These are phyloP conservation scores for Sordariomycetes sp. DNA, from an alignment of 2,329 filamentous ascomycete species.

Conservation along the genomic window DNA sequence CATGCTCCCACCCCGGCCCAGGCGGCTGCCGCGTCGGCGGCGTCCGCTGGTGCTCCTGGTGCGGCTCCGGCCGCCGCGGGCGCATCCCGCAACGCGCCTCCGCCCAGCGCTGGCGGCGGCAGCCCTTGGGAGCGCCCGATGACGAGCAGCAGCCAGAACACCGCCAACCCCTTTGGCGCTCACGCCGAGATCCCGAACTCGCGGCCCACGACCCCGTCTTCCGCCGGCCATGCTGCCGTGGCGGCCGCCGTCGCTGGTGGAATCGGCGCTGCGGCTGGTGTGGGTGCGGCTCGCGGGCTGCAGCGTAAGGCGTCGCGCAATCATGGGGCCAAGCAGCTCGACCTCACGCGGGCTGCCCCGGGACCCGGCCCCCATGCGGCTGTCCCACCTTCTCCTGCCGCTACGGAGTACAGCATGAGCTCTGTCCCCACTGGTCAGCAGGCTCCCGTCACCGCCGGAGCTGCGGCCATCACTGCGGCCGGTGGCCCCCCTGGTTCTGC, in stretches of 20 bases:
- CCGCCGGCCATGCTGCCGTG: slow-evolving; percentile 12
- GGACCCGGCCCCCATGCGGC: slow-evolving; percentile 13
- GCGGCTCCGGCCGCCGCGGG: slow-evolving; percentile 14
- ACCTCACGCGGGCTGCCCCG: slow-evolving; percentile 32
- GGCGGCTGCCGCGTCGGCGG: slow-evolving; percentile 10
- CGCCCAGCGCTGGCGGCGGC: slow-evolving; percentile 13
- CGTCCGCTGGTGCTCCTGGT: slow-evolving; percentile 17
- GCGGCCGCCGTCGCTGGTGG: slow-evolving; percentile 10
- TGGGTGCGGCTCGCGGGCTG: slow-evolving; percentile 24
- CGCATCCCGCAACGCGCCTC: slow-evolving; percentile 11
- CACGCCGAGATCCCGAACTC: slow-evolving; percentile 24
- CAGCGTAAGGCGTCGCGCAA: slow-evolving; percentile 43
- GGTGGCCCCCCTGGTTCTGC: slow-evolving; percentile 45
- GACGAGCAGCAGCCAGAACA: slow-evolving; percentile 31
- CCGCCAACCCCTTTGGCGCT: slow-evolving; percentile 59
- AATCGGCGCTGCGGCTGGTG: slow-evolving; percentile 17
- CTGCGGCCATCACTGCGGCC: slow-evolving; percentile 47
- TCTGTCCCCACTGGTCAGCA: slow-evolving; percentile 34
- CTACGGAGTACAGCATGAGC: slow-evolving; percentile 48
- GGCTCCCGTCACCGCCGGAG: slow-evolving; percentile 31
- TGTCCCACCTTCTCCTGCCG: slow-evolving; percentile 44
- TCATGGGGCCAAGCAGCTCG: slow-evolving; percentile 33
- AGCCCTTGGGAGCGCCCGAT: slow-evolving; percentile 35
- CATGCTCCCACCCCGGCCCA: neutral
- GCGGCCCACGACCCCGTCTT: slow-evolving; percentile 19